Percentiles rank a stretch among this genome's conserved stretches.
These are phyloP conservation scores for Rhodotorula sp. DNA, from an alignment of 1,284 basidiomycete genomes.

Conservation along the genomic window DNA sequence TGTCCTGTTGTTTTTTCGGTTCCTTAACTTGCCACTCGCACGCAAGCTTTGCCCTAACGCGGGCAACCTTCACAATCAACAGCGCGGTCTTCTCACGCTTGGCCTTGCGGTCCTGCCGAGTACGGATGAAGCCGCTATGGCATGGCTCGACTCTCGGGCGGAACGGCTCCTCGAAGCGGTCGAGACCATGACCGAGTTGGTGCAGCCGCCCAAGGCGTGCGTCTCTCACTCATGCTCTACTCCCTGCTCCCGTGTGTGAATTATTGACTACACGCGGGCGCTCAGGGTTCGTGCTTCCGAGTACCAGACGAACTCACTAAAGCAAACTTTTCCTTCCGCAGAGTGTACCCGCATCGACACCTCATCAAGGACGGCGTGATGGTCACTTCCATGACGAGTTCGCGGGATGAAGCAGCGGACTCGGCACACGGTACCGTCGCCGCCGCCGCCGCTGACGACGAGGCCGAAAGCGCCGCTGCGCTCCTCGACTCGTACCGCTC, in stretches of 20 bases:
- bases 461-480: slow-evolving; percentile 1
- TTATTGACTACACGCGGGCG: too few relatives aligned
- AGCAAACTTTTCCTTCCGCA: neutral
- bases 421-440: neutral
- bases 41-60: neutral
- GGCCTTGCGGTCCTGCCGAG: slow-evolving; percentile 4
- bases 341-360: slow-evolving; percentile 22
- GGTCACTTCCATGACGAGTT: neutral
- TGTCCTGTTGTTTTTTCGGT: neutral
- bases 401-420: neutral
- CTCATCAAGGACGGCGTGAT: slow-evolving; percentile 11
- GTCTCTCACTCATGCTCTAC: neutral
- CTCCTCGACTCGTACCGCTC: slow-evolving; percentile 14
- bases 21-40: neutral
- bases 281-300: neutral
- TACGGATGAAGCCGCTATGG: neutral
- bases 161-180: slow-evolving; percentile 30
- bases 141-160: slow-evolving; percentile 20
- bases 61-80: neutral
- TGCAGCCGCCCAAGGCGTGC: slow-evolving; percentile 6
- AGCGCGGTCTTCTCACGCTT: slow-evolving; percentile 27
- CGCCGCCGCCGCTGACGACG: neutral
- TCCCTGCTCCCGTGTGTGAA: too few relatives aligned
- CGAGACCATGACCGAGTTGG: slow-evolving; percentile 24
- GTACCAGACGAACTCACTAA: too few relatives aligned